A percentile compares a stretch with the other conserved stretches of the same genome.
phyloP scores from a whole-genome alignment of 768 basidiomycete species.

The Leccinum incarnatum region DNA sequence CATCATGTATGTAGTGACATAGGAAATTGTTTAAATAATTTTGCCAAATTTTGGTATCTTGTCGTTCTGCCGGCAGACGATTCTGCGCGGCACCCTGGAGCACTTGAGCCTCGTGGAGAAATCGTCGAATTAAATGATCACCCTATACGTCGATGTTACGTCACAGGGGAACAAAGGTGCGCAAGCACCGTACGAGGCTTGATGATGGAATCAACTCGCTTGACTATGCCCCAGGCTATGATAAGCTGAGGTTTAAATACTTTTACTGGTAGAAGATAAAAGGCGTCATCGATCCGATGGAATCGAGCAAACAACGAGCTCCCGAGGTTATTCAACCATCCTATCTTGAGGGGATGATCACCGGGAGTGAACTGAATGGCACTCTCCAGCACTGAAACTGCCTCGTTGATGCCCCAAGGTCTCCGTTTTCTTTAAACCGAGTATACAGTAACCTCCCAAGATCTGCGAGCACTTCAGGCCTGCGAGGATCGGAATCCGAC shows the following conservation, averaged over 20 bases:
- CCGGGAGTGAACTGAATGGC: background rate
- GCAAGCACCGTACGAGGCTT: background rate
- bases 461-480: background rate
- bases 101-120: too few relatives aligned
- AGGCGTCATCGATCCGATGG: background rate
- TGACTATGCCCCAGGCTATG: background rate
- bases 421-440: background rate
- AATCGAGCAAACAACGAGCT: background rate
- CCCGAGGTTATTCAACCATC: background rate
- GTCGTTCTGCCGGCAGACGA: too few relatives aligned
- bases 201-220: background rate
- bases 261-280: background rate
- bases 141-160: too few relatives aligned
- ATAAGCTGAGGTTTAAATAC: background rate
- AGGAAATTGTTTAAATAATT: too few relatives aligned
- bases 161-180: background rate
- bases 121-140: too few relatives aligned
- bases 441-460: background rate
- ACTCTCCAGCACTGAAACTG: background rate
- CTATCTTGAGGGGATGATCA: background rate
- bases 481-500: background rate
- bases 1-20: too few relatives aligned
- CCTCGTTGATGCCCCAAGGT: background rate
- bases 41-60: too few relatives aligned
- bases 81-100: too few relatives aligned